phyloP scores from a whole-genome alignment of 768 basidiomycete genomes.

The Fomitopsis serialis region DNA sequence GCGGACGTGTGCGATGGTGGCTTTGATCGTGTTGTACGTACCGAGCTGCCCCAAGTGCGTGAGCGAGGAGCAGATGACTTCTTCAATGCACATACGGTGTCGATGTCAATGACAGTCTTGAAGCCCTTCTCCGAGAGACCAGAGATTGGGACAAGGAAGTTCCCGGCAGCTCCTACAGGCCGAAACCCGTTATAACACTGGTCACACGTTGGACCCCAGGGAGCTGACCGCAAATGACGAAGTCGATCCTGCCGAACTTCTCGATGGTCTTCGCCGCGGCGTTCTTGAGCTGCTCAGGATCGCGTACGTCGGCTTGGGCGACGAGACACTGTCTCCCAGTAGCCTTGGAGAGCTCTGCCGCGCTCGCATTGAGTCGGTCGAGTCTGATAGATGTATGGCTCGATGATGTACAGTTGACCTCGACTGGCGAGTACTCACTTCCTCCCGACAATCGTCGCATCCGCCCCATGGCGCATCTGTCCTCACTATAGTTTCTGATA shows the following conservation, averaged over 20 bases:
- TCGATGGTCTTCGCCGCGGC: conserved; percentile 75
- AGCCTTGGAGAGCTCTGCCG: conserved; percentile 59
- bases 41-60: conserved; percentile 54
- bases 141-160: conserved; percentile 87
- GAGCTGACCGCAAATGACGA: conserved; percentile 82
- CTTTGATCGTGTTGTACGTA: conserved; percentile 92
- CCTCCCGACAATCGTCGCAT: conserved; percentile 79
- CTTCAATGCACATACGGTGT: conserved; percentile 48
- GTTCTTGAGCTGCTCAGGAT: conserved; percentile 61
- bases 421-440: conserved; percentile 47
- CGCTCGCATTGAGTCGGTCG: conserved; percentile 63
- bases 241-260: conserved; percentile 84
- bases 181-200: neutral
- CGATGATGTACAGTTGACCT: neutral
- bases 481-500: conserved; percentile 39
- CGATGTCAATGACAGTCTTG: conserved; percentile 89
- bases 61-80: neutral
- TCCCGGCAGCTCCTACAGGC: conserved; percentile 81
- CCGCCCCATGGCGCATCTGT: conserved; percentile 85
- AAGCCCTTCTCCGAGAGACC: conserved; percentile 87
- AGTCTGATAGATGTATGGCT: conserved; percentile 37
- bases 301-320: conserved; percentile 77
- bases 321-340: conserved; percentile 74
- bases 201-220: neutral
- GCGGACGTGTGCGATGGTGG: conserved; percentile 72